Conservation (phyloP, 2,329 filamentous ascomycete genomes). For the Delphinella strobiligena region DNA sequence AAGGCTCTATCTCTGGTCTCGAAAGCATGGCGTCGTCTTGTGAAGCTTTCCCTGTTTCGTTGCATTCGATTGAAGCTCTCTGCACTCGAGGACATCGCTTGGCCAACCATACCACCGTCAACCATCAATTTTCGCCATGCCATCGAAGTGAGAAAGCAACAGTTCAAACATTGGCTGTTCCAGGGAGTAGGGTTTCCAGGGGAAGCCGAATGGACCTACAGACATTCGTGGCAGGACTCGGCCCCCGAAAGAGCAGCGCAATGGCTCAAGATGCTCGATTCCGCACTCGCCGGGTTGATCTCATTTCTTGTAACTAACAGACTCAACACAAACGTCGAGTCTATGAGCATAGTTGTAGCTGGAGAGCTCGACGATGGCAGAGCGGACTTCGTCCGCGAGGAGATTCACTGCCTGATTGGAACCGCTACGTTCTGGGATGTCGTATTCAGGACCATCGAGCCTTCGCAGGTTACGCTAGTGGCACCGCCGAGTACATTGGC, state of each 20-base stretch:
- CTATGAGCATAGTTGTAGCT: background rate
- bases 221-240: slow-evolving; percentile 2
- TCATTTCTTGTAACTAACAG: background rate
- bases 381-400: slow-evolving; percentile 5
- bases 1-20: slow-evolving; percentile 47
- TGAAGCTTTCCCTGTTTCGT: slow-evolving; percentile 45
- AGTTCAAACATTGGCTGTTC: slow-evolving; percentile 4
- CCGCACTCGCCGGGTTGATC: background rate
- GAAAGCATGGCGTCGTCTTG: slow-evolving; percentile 39
- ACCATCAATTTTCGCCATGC: background rate
- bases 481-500: slow-evolving; percentile 53
- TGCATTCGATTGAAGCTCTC: slow-evolving; percentile 22
- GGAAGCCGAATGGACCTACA: background rate
- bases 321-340: slow-evolving; percentile 1
- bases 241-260: background rate
- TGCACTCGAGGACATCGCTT: background rate
- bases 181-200: background rate
- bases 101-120: background rate
- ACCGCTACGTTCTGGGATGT: slow-evolving; percentile 6
- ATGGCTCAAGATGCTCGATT: background rate
- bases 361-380: slow-evolving; percentile 3
- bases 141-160: background rate
- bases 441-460: slow-evolving; percentile 15
- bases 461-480: slow-evolving; percentile 23
- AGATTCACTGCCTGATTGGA: slow-evolving; percentile 4